A percentile compares a stretch with the other conserved stretches of the same genome.
phyloP scores from a whole-genome alignment of 1,139 yeast genomes.

The Debaryomycetaceae sp. region DNA sequence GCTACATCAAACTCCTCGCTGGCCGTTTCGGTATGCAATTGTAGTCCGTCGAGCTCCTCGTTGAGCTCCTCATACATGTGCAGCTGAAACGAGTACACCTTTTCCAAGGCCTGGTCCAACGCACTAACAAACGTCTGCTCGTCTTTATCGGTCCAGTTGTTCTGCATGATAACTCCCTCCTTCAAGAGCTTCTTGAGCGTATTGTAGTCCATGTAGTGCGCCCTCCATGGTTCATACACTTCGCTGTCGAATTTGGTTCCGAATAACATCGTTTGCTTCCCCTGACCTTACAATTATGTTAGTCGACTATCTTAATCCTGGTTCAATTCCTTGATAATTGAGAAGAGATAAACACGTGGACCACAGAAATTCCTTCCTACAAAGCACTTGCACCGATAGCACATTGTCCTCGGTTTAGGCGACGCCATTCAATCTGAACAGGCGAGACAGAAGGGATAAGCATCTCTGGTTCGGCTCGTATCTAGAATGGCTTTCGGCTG shows the following conservation, averaged over 20 bases:
- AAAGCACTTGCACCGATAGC: no score
- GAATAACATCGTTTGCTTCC: conserved; percentile 59
- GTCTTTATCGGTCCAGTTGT: conserved; percentile 73
- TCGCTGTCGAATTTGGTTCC: conserved; percentile 82
- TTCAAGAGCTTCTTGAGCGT: conserved; percentile 74
- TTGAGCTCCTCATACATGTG: conserved; percentile 68
- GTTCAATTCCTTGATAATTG: no score
- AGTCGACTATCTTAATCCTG: no score
- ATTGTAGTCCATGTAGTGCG: conserved; percentile 77
- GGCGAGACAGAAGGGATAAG: no score
- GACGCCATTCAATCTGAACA: no score
- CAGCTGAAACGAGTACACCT: conserved; percentile 86
- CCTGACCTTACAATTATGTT: no score
- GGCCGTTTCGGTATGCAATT: conserved; percentile 36
- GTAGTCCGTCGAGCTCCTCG: conserved; percentile 61
- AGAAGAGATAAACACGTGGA: no score
- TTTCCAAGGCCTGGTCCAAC: conserved; percentile 84
- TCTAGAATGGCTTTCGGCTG: no score
- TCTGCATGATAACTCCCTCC: conserved; percentile 61
- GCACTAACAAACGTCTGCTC: conserved; percentile 78
- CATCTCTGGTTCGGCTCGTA: no score
- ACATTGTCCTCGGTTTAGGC: no score
- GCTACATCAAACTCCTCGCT: conserved; percentile 48
- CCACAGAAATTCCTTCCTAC: no score
- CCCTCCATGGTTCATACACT: conserved; percentile 85